Evolutionary conservation across 78 protist genomes (phyloP).

Genomic region (Planoprotostelium fungivorum): DNA sequence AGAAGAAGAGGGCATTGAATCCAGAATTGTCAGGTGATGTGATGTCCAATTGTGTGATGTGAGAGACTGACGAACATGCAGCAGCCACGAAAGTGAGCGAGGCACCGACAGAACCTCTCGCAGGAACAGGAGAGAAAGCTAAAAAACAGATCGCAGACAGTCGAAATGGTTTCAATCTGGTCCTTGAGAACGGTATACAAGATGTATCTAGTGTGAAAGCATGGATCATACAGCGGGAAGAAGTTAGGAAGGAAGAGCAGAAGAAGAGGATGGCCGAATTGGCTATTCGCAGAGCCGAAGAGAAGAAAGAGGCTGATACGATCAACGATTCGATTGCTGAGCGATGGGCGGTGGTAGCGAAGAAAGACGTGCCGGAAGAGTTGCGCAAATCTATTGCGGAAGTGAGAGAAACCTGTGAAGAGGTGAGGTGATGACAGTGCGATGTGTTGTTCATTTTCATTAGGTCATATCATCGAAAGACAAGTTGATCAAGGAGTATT

Average conservation of each 20-base stretch:
- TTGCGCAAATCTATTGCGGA: background rate
- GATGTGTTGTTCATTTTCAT: background rate
- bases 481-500: conserved; percentile 47
- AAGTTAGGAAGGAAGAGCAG: background rate
- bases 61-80: background rate
- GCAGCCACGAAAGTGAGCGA: background rate
- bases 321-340: background rate
- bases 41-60: background rate
- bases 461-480: conserved; percentile 14
- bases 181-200: background rate
- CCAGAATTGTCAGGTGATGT: background rate
- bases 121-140: background rate
- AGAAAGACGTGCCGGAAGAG: background rate
- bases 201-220: background rate
- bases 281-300: background rate
- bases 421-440: background rate
- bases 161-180: background rate
- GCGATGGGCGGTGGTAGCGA: background rate
- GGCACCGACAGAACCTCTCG: background rate
- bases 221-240: background rate
- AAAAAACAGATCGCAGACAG: background rate
- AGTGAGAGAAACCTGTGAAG: background rate
- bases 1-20: background rate
- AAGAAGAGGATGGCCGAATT: background rate
- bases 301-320: background rate